Evolutionary conservation across 176 grass and related monocot genomes (phyloP).

Genomic region (Bonia amplexicaulis): DNA sequence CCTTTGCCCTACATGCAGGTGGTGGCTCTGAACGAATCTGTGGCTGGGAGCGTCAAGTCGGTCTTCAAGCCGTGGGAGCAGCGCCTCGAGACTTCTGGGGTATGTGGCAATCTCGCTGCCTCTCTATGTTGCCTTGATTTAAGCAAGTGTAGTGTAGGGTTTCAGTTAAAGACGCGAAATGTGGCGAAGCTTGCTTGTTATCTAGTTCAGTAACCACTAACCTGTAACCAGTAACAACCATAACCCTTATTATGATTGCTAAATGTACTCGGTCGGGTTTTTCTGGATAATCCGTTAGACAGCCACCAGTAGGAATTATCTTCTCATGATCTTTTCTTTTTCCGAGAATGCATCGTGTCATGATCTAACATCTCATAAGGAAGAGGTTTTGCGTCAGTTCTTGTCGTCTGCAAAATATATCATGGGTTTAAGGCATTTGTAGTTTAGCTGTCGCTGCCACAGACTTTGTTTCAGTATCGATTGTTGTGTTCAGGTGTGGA

Average conservation of each 20-base stretch:
- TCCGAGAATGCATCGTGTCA: background rate
- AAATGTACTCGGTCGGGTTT: background rate
- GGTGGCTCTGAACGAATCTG: slow-evolving; percentile 83
- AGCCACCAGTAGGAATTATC: background rate
- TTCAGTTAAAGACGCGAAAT: background rate
- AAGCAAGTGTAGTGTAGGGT: background rate
- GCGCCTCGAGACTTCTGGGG: slow-evolving; percentile 82
- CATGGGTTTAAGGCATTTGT: background rate
- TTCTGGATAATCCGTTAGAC: background rate
- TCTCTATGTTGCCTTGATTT: background rate
- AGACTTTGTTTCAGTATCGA: background rate
- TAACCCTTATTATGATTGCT: background rate
- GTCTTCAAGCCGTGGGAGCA: slow-evolving; percentile 91
- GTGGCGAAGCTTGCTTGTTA: background rate
- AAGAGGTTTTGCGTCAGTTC: background rate
- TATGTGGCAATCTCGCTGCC: slow-evolving; percentile 13
- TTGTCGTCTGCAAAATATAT: background rate
- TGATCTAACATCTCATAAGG: background rate
- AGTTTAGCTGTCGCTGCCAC: background rate
- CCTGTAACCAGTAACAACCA: background rate
- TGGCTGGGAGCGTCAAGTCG: slow-evolving; percentile 76
- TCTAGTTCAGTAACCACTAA: background rate
- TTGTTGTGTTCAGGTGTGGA: background rate
- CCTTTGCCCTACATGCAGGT: slow-evolving; percentile 31
- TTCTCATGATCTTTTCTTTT: background rate